Base-by-base conservation (phyloP, 192 early-diverging fungal genomes). In the Coemansia sp. region DNA sequence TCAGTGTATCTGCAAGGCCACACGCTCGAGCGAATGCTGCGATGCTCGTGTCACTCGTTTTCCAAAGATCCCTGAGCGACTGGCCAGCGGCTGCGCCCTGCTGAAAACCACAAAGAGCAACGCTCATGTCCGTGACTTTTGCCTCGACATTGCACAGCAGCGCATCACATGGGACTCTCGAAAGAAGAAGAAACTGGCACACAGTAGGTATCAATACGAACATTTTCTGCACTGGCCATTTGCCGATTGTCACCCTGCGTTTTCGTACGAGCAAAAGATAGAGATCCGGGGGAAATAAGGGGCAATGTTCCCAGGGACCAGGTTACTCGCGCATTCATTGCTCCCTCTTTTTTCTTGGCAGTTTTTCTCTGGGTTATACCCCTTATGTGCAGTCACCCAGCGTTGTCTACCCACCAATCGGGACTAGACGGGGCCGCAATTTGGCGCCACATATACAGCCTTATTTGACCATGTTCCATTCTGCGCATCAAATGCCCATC, bases 131-230 rank as follows among this genome's bases (percentile, higher is more conserved):
- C 80, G 80, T 54, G 67, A 73, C 51, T 82, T 82, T 62, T 71
- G 74, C 49, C 58, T 82, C 31, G 80, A 82, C 71, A 71, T 77
- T 59, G 74, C 74, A 23, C 80, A 82, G 61, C 80, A 82, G 62
- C 74, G 80, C 19, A 68, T 82, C 66, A 77, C 72, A 38, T 82
- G 80, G 80, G 55, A 82, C 59, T 82, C 80, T 44, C 74, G 62
- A 28, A 82, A 82, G 46, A 82, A 82, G 62, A 75, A 72, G 53
- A 81, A 81, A 62, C 78, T 75, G 19, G 78, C 78, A 46, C 70
- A 81, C 36, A 72, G 77, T 80, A 80, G 68, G 77, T 79, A 50
- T 37, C 22, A 42, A 42, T 42, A n/a, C 15, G 40, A 15, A n/a
- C n/a, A 8, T 19, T 36, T 8, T n/a, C 55, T n/a, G 15, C 31